Base-by-base conservation (phyloP, 495 filamentous ascomycete genomes). In the Aspergillus baeticus region DNA sequence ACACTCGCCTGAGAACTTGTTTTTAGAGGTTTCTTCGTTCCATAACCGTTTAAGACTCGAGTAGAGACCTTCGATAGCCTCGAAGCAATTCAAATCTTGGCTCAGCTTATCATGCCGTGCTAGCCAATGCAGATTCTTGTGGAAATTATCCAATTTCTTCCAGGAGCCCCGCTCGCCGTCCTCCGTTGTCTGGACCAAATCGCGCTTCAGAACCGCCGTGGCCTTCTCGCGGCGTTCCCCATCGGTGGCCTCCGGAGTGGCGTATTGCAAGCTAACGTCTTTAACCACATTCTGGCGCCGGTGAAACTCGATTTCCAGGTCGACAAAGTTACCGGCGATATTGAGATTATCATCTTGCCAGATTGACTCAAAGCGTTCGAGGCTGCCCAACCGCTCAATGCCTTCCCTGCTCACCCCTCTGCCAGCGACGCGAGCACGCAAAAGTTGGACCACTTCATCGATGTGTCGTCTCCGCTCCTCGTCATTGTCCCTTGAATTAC, bases 31-130 rank as follows among this genome's bases (percentile, higher is more conserved):
- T 42, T 83, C 78, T 52, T 73, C 73, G 11, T 72, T 68, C 70
- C 80, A 77, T 7, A 86, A 60, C 51, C 80, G 83, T 64, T 84
- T 81, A 44, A 86, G 85, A 82, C 59, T 86, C 68, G 71, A 88
- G 83, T 59, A 94, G 61, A 98, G 77, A 6, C 91, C 91, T 29
- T 88, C 88, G 14, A 97, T 78, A 6, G 92, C 94, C 69, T 94
- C 90, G 65, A 92, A 91, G 69, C 94, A 91, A 60, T 92, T 94
- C 10, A 96, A 77, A 18, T 83, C 83, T 31, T 86, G 86, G 68
- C 92, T 93, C 57, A 96, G 77, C 60, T 84, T 86, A 66, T 98
- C 94, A 58, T 95, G 76, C 7, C 76, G 80, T 2, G 89, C 87
- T 38, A 98, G 74, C 58, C 87, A 82, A 63, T 90, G 87, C 42